Conservation (phyloP, 352 stramenopile genomes). For the Globisporangium lucens region DNA sequence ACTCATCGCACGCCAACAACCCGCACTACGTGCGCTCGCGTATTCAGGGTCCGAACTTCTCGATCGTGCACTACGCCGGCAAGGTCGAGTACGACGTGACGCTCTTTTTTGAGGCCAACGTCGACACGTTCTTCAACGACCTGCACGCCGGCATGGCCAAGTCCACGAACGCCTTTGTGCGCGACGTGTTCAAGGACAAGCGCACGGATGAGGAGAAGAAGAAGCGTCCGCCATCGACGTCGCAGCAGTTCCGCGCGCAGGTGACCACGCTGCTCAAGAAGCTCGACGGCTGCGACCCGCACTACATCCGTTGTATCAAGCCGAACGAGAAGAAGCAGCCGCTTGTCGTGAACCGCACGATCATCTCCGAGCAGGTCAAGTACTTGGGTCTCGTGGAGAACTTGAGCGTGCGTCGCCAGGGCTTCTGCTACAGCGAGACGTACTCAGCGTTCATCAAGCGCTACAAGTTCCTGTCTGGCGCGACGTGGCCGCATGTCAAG, state of each 20-base stretch:
- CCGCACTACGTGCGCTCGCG: conserved; percentile 74
- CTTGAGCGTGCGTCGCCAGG: conserved; percentile 75
- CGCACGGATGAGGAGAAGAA: conserved; percentile 77
- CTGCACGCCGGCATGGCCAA: conserved; percentile 70
- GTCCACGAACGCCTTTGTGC: conserved; percentile 70
- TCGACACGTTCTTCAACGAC: conserved; percentile 86
- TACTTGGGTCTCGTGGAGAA: conserved; percentile 85
- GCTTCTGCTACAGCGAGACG: conserved; percentile 81
- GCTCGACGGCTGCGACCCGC: conserved; percentile 84
- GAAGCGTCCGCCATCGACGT: conserved; percentile 80
- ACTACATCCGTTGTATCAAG: conserved; percentile 92
- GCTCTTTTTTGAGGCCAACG: conserved; percentile 82
- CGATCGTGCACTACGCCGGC: conserved; percentile 81
- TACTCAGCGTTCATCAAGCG: conserved; percentile 82
- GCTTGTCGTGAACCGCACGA: conserved; percentile 58
- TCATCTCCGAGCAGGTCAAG: conserved; percentile 74
- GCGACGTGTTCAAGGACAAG: conserved; percentile 79
- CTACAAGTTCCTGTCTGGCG: conserved; percentile 80
- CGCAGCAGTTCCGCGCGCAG: conserved; percentile 80
- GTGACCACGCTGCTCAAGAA: conserved; percentile 79
- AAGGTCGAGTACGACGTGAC: conserved; percentile 87
- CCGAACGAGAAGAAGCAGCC: conserved; percentile 86
- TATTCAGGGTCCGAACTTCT: conserved; percentile 69
- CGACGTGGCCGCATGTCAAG: conserved; percentile 66
- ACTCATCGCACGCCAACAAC: conserved; percentile 62